Evolutionary conservation across 1,284 basidiomycete species (phyloP).

Genomic region (Ganoderma lucidum): DNA sequence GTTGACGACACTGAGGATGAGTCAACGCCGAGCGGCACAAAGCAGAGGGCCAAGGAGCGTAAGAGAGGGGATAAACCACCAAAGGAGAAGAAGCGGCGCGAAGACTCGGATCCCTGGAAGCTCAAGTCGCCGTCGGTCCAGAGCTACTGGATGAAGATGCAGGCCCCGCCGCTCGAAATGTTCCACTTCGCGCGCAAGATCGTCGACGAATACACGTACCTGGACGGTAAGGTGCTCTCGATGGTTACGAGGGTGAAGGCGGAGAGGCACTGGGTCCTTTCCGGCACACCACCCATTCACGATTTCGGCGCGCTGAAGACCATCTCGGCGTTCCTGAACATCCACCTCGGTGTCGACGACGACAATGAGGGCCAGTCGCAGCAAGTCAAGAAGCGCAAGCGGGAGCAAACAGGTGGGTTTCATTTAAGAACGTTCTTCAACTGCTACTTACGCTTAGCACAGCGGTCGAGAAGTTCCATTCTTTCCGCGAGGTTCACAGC

Average conservation of each 20-base stretch:
- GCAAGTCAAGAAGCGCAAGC: conserved; percentile 79
- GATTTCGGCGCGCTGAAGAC: conserved; percentile 93
- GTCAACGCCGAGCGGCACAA: conserved; percentile 37
- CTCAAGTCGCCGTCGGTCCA: conserved; percentile 69
- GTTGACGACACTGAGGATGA: conserved; percentile 53
- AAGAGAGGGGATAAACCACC: conserved; percentile 57
- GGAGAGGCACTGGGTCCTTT: conserved; percentile 92
- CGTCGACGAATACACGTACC: conserved; percentile 96
- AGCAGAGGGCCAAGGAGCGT: conserved; percentile 51
- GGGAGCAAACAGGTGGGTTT: conserved; percentile 81
- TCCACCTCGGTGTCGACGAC: conserved; percentile 91
- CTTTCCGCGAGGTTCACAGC: conserved; percentile 94
- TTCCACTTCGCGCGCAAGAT: conserved; percentile 92
- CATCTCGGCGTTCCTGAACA: conserved; percentile 85
- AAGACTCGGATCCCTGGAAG: conserved; percentile 84
- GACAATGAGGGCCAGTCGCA: conserved; percentile 82
- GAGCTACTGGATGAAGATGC: conserved; percentile 82
- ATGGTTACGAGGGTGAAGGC: conserved; percentile 83
- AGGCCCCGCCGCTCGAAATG: conserved; percentile 87
- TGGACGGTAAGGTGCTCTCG: conserved; percentile 82
- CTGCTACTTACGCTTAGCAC: conserved; percentile 17
- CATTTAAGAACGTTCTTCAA: conserved; percentile 10
- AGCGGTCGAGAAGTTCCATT: conserved; percentile 95
- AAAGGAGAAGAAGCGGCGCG: conserved; percentile 68
- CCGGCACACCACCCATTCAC: conserved; percentile 94